Base-by-base conservation (phyloP, 192 early-diverging fungal genomes). In the Kickxella alabastrina region DNA sequence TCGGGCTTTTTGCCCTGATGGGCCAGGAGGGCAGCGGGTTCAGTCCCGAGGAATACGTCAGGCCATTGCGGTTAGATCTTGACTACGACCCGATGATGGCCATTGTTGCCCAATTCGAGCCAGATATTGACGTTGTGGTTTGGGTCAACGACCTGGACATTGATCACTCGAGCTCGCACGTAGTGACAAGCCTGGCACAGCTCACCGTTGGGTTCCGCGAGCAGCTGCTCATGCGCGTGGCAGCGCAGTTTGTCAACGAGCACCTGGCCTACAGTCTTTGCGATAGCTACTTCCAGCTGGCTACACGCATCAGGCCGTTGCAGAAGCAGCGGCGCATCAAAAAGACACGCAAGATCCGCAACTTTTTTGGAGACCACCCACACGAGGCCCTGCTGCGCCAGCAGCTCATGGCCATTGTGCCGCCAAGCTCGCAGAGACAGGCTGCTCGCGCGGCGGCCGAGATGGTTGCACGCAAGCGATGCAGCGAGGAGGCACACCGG, bases 301-400 rank as follows among this genome's bases (percentile, higher is more conserved):
- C 45, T 18, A 56, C 59, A 31, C 75, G 78, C 5, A 57, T 71
- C 32, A 54, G 47, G 19, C 82, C 78, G 46, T 47, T 75, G 23
- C 60, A 79, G 23, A 84, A 84, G 65, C 82, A 85, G 65, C 53
- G 67, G 26, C 64, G 69, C 27, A 79, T 85, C 21, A 63, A 68
- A 32, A 84, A 84, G 69, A 80, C 82, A 19, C 83, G 82, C 47
- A 83, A 83, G 54, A 68, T 87, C 29, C 65, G 72, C 55, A 83
- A 80, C 40, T 87, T 87, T 68, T 87, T 87, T 75, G 85, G 85
- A 23, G 66, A 79, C 39, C 66, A 82, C 19, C 82, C 80, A 17
- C 63, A 80, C 12, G 68, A 67, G 27, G 81, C 83, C 23, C 67
- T 78, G 24, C 49, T 87, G 58, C 61, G 70, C 25, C 62, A 65